Conservation (phyloP, 2,329 filamentous ascomycete genomes). For the Xylaria digitata region DNA sequence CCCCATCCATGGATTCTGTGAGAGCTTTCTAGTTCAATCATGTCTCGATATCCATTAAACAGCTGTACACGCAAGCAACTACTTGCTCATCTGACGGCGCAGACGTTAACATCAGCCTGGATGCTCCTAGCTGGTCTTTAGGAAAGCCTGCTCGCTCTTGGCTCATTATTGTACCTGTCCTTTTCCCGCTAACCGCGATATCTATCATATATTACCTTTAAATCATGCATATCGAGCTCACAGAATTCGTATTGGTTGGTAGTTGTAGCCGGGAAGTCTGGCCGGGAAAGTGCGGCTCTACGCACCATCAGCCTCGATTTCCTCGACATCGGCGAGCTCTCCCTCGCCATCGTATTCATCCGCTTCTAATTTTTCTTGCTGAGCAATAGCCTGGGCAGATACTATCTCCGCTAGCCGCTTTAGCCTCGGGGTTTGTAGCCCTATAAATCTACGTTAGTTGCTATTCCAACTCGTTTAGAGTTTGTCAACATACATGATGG, state of each 20-base stretch:
- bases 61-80: constrained; percentile 34
- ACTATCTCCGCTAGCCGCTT: constrained; percentile 99
- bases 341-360: constrained; percentile 62
- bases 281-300: constrained; percentile 44
- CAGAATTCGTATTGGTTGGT: constrained; percentile 39
- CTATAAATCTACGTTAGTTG: constrained; percentile 57
- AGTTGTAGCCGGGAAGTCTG: constrained; percentile 36
- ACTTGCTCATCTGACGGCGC: constrained; percentile 37
- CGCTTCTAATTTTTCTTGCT: constrained; percentile 81
- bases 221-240: constrained; percentile 36
- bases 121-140: constrained; percentile 20
- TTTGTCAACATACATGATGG: constrained; percentile 81
- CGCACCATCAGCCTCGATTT: constrained; percentile 55
- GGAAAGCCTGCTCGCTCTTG: constrained; percentile 26
- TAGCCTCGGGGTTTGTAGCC: constrained; percentile 94
- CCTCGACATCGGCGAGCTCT: constrained; percentile 45
- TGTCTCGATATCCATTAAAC: constrained; percentile 49
- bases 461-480: constrained; percentile 23
- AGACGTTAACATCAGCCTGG: constrained; percentile 20
- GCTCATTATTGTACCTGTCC: constrained; percentile 33
- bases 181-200: constrained; percentile 33
- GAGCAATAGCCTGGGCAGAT: constrained; percentile 92
- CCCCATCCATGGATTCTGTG: constrained; percentile 44
- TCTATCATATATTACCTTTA: constrained; percentile 42
- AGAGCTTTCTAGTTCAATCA: constrained; percentile 49